phyloP scores from a whole-genome alignment of 2,329 filamentous ascomycete species.

The Fusarium praegraminearum region DNA sequence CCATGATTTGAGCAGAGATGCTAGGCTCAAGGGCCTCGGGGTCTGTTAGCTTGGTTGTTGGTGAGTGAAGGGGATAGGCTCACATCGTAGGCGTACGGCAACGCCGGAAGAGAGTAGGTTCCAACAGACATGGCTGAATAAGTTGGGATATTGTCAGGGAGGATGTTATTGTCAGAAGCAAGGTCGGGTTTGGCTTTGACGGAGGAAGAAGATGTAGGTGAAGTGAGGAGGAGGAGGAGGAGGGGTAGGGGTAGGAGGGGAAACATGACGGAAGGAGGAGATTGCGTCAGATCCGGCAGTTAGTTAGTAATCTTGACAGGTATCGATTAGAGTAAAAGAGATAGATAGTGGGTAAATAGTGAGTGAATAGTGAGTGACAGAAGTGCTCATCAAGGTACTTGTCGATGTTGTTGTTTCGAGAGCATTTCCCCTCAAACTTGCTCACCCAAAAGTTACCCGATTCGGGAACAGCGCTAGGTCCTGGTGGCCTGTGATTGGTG shows the following conservation, averaged over 20 bases:
- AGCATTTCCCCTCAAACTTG: slow-evolving; percentile 46
- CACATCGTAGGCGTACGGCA: slow-evolving; percentile 79
- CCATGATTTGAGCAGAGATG: slow-evolving; percentile 84
- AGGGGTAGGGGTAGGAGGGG: slow-evolving; percentile 37
- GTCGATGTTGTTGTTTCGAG: slow-evolving; percentile 21
- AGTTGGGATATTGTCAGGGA: slow-evolving; percentile 1
- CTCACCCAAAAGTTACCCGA: slow-evolving; percentile 46
- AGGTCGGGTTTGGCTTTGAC: not conserved
- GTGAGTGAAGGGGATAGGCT: slow-evolving; percentile 46
- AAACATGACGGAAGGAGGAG: slow-evolving; percentile 20
- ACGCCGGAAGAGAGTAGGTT: slow-evolving; percentile 70
- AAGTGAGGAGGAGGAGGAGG: slow-evolving; percentile 28
- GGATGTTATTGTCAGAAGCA: slow-evolving; percentile 4
- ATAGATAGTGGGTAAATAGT: not conserved
- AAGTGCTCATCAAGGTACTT: slow-evolving; percentile 39
- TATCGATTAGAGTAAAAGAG: too few relatives aligned
- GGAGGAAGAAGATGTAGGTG: slow-evolving; percentile 8
- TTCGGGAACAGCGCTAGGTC: slow-evolving; percentile 41
- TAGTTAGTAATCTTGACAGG: slow-evolving; percentile 11
- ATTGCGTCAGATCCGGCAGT: slow-evolving; percentile 38
- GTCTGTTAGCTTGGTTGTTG: slow-evolving; percentile 2
- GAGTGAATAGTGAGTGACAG: not conserved
- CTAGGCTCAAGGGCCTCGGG: slow-evolving; percentile 75
- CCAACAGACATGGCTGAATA: slow-evolving; percentile 52
- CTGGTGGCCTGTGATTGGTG: slow-evolving; percentile 49